These are phyloP conservation scores for Cadophora luteo-olivacea DNA, from an alignment of 2,329 filamentous ascomycete genomes.

Conservation along the genomic window DNA sequence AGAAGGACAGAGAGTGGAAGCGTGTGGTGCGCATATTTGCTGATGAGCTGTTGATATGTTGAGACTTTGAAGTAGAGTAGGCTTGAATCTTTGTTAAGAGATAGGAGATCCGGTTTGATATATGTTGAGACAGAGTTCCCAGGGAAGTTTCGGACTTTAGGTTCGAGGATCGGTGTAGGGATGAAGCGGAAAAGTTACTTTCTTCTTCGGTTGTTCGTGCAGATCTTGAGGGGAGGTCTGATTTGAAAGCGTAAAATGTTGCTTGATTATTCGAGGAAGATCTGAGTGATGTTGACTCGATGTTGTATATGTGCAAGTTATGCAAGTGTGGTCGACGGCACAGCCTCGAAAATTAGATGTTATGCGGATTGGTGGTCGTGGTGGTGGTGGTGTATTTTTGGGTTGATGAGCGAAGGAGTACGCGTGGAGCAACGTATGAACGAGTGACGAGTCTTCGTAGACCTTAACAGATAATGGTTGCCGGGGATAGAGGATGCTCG, in stretches of 20 bases:
- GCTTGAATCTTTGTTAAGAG: slow-evolving; percentile 1
- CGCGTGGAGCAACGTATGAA: slow-evolving; percentile 35
- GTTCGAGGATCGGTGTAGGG: slow-evolving; percentile 3
- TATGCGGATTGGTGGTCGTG: not conserved
- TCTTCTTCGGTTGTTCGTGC: not conserved
- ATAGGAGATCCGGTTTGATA: not conserved
- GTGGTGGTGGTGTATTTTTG: slow-evolving; percentile 12
- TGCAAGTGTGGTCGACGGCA: slow-evolving; percentile 30
- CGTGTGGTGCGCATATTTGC: slow-evolving; percentile 42
- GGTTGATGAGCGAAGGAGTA: not conserved
- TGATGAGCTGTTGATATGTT: slow-evolving; percentile 19
- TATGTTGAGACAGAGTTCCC: slow-evolving; percentile 18
- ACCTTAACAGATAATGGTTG: slow-evolving; percentile 31
- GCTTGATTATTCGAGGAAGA: slow-evolving; percentile 2
- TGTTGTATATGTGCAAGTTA: slow-evolving; percentile 20
- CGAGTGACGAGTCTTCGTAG: slow-evolving; percentile 41
- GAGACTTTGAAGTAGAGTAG: not conserved
- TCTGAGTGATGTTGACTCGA: not conserved
- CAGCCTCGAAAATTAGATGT: slow-evolving; percentile 36
- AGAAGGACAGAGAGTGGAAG: slow-evolving; percentile 52
- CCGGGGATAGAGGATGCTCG: slow-evolving; percentile 23
- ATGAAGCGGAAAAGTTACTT: slow-evolving; percentile 18
- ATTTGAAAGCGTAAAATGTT: not conserved
- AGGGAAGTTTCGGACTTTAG: slow-evolving; percentile 7
- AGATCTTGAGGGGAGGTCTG: slow-evolving; percentile 19